Conservation (phyloP, 805 yeast species). For the Monosporozyma aquatica region DNA sequence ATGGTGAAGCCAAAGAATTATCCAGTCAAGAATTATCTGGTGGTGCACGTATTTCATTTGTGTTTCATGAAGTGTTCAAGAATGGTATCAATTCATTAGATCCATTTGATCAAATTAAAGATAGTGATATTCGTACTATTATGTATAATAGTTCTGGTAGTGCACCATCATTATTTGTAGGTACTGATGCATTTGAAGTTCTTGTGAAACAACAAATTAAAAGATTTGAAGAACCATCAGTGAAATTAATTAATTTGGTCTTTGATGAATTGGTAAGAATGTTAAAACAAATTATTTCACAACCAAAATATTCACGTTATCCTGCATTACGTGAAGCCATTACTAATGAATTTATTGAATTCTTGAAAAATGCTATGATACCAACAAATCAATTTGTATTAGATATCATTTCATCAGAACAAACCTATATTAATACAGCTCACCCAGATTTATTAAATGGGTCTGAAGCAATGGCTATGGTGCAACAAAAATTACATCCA, state of each 20-base stretch:
- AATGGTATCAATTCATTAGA: conserved; percentile 87
- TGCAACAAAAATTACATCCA: conserved; percentile 68
- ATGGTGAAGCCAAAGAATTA: conserved; percentile 87
- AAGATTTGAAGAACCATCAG: conserved; percentile 88
- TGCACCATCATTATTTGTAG: conserved; percentile 91
- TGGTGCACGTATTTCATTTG: conserved; percentile 96
- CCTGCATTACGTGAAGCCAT: conserved; percentile 86
- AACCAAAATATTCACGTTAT: conserved; percentile 77
- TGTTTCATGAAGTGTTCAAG: conserved; percentile 90
- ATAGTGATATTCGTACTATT: conserved; percentile 90
- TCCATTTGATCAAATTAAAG: conserved; percentile 94
- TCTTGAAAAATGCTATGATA: conserved; percentile 62
- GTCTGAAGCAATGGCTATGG: conserved; percentile 87
- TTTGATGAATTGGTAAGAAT: conserved; percentile 93
- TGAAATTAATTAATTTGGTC: conserved; percentile 80
- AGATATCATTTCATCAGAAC: conserved; percentile 79
- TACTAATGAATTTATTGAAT: conserved; percentile 68
- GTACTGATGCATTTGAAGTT: conserved; percentile 94
- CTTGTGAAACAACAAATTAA: conserved; percentile 87
- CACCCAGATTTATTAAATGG: conserved; percentile 96
- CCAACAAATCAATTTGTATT: conserved; percentile 83
- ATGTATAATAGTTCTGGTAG: conserved; percentile 96
- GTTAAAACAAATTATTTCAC: conserved; percentile 70
- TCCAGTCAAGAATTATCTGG: conserved; percentile 88
- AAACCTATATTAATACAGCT: conserved; percentile 92